phyloP scores from a whole-genome alignment of 306 rosid genomes.

The Rosa lucieae region DNA sequence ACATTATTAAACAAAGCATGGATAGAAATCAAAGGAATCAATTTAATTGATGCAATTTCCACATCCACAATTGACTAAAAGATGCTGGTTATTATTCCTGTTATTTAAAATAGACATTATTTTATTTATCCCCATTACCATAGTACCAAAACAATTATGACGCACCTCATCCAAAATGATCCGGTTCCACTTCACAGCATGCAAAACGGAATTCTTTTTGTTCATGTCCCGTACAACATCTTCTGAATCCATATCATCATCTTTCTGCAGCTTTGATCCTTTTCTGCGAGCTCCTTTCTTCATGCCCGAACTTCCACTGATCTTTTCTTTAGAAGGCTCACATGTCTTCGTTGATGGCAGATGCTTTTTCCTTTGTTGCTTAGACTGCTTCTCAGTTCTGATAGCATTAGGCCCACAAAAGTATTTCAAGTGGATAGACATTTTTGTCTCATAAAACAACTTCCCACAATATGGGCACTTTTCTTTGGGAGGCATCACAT shows the following conservation, averaged over 20 bases:
- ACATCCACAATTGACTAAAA: background rate
- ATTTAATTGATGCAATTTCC: background rate
- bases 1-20: background rate
- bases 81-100: background rate
- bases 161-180: conserved; percentile 90
- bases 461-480: conserved; percentile 66
- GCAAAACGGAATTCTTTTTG: conserved; percentile 51
- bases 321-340: conserved; percentile 29
- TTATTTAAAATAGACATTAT: background rate
- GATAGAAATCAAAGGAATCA: background rate
- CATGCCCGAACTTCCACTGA: conserved; percentile 1
- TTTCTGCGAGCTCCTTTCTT: conserved; percentile 13
- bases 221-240: background rate
- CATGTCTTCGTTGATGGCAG: conserved; percentile 22
- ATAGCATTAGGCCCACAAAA: conserved; percentile 72
- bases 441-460: conserved; percentile 26
- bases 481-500: conserved; percentile 78
- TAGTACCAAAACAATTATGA: conserved; percentile 9
- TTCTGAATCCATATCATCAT: conserved; percentile 27
- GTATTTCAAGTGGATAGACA: conserved; percentile 53
- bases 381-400: conserved; percentile 78
- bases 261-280: conserved; percentile 24
- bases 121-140: background rate
- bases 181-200: conserved; percentile 79
- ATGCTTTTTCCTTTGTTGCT: conserved; percentile 58